Evolutionary conservation across 2,329 filamentous ascomycete species (phyloP), one percentile per base, ranked within the genome.

Genomic region (Neurospora sp.): DNA sequence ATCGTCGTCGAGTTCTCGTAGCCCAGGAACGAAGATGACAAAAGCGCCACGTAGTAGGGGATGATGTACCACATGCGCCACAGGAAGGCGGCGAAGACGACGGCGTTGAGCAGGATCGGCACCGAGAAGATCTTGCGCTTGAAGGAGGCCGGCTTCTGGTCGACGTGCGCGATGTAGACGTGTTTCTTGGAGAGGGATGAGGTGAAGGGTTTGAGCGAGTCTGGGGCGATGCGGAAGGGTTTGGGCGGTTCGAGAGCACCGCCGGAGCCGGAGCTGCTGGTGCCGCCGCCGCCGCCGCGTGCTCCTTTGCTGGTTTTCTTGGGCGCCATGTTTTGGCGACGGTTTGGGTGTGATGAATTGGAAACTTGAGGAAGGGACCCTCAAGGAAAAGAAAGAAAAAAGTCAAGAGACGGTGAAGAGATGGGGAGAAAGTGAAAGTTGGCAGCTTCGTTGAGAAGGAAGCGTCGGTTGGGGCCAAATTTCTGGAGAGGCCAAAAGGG

Each of bases 111-210:
- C 19, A 89, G 79, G 19, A 93, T 84, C 17, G 94, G 93, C 0
- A 97, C 89, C 66, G 88, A 76, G 80, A 97, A 97, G 76, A 96
- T 91, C 76, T 92, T 91, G 78, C 87, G 87, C 81, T 97, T 97
- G 81, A 94, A 88, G 37, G 85, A 83, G 23, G 81, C 80, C 0
- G 89, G 88, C 72, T 91, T 89, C 71, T 81, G 82, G 83, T 97
- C 94, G 80, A 97, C 83, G 82, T 97, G 93, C 38, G 91, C 85
- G 76, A 97, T 87, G 85, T 97, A 97, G 78, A 97, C 86, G 79
- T 92, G 88, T 69, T 86, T 81, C 5, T 86, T 83, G 70, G 88
- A 86, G 71, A 97, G 88, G 62, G 83, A 85, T 41, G 86, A 81
- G 76, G 91, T 84, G 78, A 97, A 90, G 11, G 89, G 85, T 67